Conservation (phyloP, 1,139 yeast species). For the Zhuliangozyma parablackwelliae region DNA sequence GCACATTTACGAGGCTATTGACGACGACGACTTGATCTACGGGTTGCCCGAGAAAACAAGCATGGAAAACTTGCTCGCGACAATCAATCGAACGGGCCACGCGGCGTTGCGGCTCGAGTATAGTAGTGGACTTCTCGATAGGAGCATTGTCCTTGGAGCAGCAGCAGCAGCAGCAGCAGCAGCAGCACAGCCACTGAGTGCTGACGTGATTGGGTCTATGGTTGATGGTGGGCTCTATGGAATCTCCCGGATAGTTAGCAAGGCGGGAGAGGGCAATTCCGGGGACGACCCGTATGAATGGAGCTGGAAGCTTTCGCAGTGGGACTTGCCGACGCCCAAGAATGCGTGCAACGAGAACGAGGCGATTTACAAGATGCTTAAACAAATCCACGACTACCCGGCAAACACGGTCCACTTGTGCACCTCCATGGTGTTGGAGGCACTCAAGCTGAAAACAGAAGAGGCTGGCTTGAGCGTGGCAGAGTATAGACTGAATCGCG, state of each 20-base stretch:
- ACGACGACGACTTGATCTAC: slow-evolving; percentile 56
- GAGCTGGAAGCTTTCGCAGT: slow-evolving; percentile 68
- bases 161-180: slow-evolving; percentile 1
- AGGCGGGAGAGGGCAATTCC: slow-evolving; percentile 4
- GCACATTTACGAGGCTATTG: slow-evolving; percentile 44
- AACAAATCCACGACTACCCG: slow-evolving; percentile 33
- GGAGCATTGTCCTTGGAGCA: slow-evolving; percentile 21
- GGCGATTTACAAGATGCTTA: slow-evolving; percentile 45
- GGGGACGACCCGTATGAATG: slow-evolving; percentile 31
- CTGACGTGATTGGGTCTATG: slow-evolving; percentile 32
- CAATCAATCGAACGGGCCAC: slow-evolving; percentile 32
- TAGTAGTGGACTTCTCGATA: slow-evolving; percentile 55
- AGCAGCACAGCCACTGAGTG: not conserved
- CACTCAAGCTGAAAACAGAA: slow-evolving; percentile 13
- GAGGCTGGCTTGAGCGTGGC: slow-evolving; percentile 11
- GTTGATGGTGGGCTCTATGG: slow-evolving; percentile 47
- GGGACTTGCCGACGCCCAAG: slow-evolving; percentile 57
- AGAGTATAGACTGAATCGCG: slow-evolving; percentile 11
- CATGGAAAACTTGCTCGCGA: slow-evolving; percentile 45
- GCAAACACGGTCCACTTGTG: slow-evolving; percentile 11
- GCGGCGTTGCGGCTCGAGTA: slow-evolving; percentile 44
- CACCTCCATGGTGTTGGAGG: slow-evolving; percentile 15
- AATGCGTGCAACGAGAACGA: slow-evolving; percentile 31
- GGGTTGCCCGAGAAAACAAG: slow-evolving; percentile 62
- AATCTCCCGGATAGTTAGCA: slow-evolving; percentile 34